Base-by-base conservation (phyloP, 768 basidiomycete genomes). In the Megacollybia marginata region DNA sequence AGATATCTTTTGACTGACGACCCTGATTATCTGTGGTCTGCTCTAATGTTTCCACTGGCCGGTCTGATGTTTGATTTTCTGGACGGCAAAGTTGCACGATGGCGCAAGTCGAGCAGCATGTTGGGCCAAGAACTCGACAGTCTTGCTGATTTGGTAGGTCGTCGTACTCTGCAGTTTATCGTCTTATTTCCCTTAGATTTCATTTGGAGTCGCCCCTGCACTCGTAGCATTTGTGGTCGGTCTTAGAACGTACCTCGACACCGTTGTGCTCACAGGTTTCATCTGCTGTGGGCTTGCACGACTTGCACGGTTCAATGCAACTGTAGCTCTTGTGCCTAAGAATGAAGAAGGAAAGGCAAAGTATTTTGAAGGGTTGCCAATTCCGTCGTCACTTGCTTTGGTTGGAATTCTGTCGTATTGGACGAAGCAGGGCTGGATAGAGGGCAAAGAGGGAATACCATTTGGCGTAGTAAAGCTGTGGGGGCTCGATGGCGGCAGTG, bases 11-110 rank as follows among this genome's bases (percentile, higher is more conserved):
- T 84, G 40, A 83, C 85, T 19, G 80, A 85, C 53, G 87, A 94
- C 62, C 76, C 79, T 53, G 80, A 81, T 58, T 83, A 86, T 67
- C 72, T 96, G 52, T 86, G 87, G 84, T 80, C 80, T 49, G 96
- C 93, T n/a, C 81, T 94, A 53, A 70, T 76, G 38, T 83, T 92
- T 57, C 96, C 96, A 13, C 72, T 97, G 45, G 89, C 89, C 18
- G 96, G 96, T 33, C 84, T 98, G 59, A 85, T 95, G 75, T 99
- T 99, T 69, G 96, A 99, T 68, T 93, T 95, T 59, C 70, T 98
- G 46, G 96, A 99, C 63, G 96, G 96, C 44, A 97, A 96, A 69
- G 91, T 99, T 13, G 96, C 96, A 18, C 75, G 96, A 57, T 97
- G 94, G 96, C 83, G 91, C 67, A 94, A 92, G 54, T 92, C 92